Evolutionary conservation across 306 rosid genomes (phyloP).

Genomic region (Vigna unguiculata): DNA sequence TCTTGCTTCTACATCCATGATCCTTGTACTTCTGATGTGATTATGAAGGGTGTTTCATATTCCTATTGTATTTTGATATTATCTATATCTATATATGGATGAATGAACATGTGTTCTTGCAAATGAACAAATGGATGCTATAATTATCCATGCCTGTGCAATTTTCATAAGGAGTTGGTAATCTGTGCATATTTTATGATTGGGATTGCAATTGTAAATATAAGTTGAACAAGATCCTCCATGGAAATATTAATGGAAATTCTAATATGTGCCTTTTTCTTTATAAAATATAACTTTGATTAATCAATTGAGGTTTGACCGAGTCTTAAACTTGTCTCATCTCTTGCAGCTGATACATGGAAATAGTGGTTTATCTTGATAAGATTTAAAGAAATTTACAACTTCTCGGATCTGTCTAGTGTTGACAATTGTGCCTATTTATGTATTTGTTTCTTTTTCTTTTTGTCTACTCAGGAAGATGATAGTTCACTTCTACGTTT

Average conservation of each 20-base stretch:
- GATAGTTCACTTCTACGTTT: slow-evolving; percentile 87
- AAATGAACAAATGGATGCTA: slow-evolving; percentile 30
- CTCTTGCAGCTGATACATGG: slow-evolving; percentile 28
- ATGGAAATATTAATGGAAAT: slow-evolving; percentile 16
- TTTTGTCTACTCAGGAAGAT: slow-evolving; percentile 78
- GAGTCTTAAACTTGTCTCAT: slow-evolving; percentile 31
- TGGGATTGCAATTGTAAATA: slow-evolving; percentile 8
- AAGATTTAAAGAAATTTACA: slow-evolving; percentile 12
- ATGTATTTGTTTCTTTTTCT: slow-evolving; percentile 35
- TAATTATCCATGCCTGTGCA: slow-evolving; percentile 14
- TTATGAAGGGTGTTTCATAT: slow-evolving; percentile 3
- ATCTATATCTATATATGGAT: slow-evolving; percentile 8
- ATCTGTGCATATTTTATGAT: slow-evolving; percentile 4
- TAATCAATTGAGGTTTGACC: slow-evolving; percentile 29
- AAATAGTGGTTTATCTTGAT: slow-evolving; percentile 29
- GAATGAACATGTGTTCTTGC: slow-evolving; percentile 23
- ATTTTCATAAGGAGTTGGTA: slow-evolving; percentile 9
- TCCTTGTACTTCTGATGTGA: slow-evolving; percentile 32
- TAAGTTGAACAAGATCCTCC: slow-evolving; percentile 8
- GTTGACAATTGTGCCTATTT: neutral
- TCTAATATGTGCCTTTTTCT: neutral
- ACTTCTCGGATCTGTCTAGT: slow-evolving; percentile 17
- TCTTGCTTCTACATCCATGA: slow-evolving; percentile 38
- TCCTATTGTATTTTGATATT: slow-evolving; percentile 33
- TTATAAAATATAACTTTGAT: slow-evolving; percentile 15